Percentiles rank a stretch among this genome's conserved stretches.
phyloP scores from a whole-genome alignment of 768 basidiomycete species.

The Auricularia heimuer region DNA sequence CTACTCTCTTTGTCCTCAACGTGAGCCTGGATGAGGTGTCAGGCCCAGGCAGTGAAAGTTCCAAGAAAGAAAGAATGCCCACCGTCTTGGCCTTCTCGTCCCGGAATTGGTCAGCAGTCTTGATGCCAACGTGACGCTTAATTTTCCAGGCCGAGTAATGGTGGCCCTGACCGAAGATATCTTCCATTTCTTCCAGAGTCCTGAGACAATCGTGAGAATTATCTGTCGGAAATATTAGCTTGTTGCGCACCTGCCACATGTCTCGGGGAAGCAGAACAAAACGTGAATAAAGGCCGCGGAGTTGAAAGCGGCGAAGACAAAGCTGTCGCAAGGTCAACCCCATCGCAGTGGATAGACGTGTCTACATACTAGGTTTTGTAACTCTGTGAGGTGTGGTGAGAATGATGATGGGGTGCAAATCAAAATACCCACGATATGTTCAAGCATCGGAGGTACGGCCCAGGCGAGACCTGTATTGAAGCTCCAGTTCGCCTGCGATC shows the following conservation, averaged over 20 bases:
- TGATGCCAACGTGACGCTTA: slow-evolving; percentile 10
- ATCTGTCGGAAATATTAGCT: background rate
- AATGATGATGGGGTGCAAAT: too few relatives aligned
- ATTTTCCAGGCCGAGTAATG: slow-evolving; percentile 58
- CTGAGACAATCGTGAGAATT: slow-evolving; percentile 16
- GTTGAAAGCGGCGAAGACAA: slow-evolving; percentile 72
- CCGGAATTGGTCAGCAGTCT: slow-evolving; percentile 3
- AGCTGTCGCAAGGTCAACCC: slow-evolving; percentile 36
- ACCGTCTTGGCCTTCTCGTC: background rate
- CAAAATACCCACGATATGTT: slow-evolving; percentile 52
- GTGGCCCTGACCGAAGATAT: slow-evolving; percentile 62
- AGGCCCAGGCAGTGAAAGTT: background rate
- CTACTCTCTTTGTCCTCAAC: background rate
- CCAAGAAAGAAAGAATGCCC: background rate
- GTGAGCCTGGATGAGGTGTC: background rate
- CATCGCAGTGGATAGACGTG: too few relatives aligned
- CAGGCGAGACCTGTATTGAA: slow-evolving; percentile 71
- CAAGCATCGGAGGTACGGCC: slow-evolving; percentile 63
- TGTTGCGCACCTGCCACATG: slow-evolving; percentile 33
- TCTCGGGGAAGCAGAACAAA: slow-evolving; percentile 75
- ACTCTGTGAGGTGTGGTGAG: background rate
- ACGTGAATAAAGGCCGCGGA: slow-evolving; percentile 61
- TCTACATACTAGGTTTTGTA: background rate
- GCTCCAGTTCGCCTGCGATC: slow-evolving; percentile 27
- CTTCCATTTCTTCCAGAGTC: slow-evolving; percentile 71